Evolutionary conservation across 805 yeast species (phyloP), one percentile per base, ranked within the genome.

Genomic region (Cyberlindnera euphorbiiphila): DNA sequence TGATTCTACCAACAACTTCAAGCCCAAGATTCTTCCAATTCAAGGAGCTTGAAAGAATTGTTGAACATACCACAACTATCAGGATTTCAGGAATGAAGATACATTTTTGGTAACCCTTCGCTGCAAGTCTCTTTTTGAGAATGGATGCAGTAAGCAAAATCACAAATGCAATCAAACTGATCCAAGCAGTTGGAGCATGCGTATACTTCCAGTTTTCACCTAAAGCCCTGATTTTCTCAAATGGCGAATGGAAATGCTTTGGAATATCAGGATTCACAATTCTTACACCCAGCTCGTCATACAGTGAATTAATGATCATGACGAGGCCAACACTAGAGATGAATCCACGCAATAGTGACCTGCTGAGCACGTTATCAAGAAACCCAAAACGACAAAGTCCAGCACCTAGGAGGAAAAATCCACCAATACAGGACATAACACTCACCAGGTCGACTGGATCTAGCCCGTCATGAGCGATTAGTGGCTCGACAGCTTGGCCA

Each of bases 321-420:
- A 86, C 80, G 15, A 83, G 47, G 12, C 96, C 96, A 42, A 88
- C 86, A 4, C 93, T 93, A 10, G 87, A 78, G 27, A 88, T 76
- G 52, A 88, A 88, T 0, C 96, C 96, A 44, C 87, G 71, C 10
- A 88, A 61, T 22, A 88, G 62, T 0, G 95, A 78, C 17, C 85
- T 74, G 26, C 93, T 81, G 33, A 88, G 65, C 3, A 88, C 83
- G 42, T 80, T 82, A 50, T 86, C 95, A 32, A 88, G 64, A 55
- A 81, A 89, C 0, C 98, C 98, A 49, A 85, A 78, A 25, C 96
- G 68, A n/a, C 84, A 69, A 12, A 89, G 57, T 0, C 96, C 96
- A 44, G 83, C 77, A 2, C 79, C 76, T 6, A 89, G 61, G 12
- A 87, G 65, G 13, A 78, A 67, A 4, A 79, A 74, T 2, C 97